Percentiles rank a stretch among this genome's conserved stretches.
These are phyloP conservation scores for Castanospermum australe DNA, from an alignment of 306 rosid species.

Conservation along the genomic window DNA sequence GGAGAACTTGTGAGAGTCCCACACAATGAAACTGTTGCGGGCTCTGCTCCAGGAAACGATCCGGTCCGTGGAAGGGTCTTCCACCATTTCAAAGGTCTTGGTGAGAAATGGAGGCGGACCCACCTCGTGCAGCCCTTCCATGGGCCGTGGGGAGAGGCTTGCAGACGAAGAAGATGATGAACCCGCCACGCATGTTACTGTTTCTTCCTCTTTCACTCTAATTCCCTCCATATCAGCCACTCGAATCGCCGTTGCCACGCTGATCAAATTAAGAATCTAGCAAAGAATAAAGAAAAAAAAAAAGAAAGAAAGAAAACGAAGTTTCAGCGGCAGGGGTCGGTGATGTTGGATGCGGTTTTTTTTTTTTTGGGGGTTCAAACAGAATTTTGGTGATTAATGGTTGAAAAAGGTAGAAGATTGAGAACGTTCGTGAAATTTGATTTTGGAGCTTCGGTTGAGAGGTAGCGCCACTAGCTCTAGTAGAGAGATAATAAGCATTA, in stretches of 20 bases:
- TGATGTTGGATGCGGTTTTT: no score
- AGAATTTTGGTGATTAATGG: no score
- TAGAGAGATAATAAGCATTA: not conserved
- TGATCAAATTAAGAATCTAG: not conserved
- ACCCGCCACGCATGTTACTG: conserved; percentile 25
- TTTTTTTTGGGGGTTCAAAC: no score
- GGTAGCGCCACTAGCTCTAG: no score
- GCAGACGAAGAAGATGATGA: conserved; percentile 60
- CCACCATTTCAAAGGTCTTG: conserved; percentile 90
- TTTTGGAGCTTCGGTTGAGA: no score
- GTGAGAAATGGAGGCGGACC: conserved; percentile 94
- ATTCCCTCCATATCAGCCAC: conserved; percentile 38
- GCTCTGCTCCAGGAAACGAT: conserved; percentile 84
- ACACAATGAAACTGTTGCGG: conserved; percentile 91
- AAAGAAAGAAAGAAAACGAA: no score
- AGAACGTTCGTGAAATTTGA: no score
- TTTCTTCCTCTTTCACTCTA: conserved; percentile 56
- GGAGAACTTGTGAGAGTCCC: conserved; percentile 80
- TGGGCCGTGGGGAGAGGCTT: conserved; percentile 58
- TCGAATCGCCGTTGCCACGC: not conserved
- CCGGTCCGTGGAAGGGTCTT: conserved; percentile 81
- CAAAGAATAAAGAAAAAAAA: no score
- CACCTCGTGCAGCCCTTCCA: conserved; percentile 72
- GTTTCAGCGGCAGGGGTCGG: no score
- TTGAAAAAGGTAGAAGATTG: no score